A percentile compares a stretch with the other conserved stretches of the same genome.
These are phyloP conservation scores for Chlorencoelia australis DNA, from an alignment of 2,329 filamentous ascomycete genomes.

Conservation along the genomic window DNA sequence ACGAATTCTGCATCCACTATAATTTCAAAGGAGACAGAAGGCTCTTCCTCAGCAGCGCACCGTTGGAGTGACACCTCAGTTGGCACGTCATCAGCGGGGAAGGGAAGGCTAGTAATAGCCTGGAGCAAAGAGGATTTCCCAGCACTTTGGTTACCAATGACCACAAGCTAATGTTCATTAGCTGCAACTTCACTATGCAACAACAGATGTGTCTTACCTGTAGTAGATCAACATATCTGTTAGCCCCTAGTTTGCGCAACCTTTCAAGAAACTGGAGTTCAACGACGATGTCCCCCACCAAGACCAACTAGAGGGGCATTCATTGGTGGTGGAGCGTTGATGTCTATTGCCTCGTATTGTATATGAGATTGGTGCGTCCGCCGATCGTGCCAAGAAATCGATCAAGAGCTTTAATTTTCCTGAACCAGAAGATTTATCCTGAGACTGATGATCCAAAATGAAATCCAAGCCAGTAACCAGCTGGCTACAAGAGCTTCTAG, in stretches of 20 bases:
- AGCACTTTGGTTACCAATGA: constrained; percentile 32
- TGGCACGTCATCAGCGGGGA: constrained; percentile 27
- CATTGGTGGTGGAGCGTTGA: too few species aligned
- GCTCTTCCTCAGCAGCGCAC: constrained; percentile 3
- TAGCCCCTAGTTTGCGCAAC: constrained; percentile 12
- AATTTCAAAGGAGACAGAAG: background rate
- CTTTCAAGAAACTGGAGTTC: constrained; percentile 14
- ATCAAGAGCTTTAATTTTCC: too few species aligned
- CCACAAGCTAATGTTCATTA: constrained; percentile 22
- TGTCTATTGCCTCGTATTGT: too few species aligned
- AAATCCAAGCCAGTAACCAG: too few species aligned
- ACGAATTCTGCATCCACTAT: too few species aligned
- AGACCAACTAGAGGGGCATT: too few species aligned
- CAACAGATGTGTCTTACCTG: constrained; percentile 7
- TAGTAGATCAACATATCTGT: constrained; percentile 11
- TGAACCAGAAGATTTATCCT: too few species aligned
- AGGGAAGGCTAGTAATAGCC: constrained; percentile 29
- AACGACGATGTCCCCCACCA: too few species aligned
- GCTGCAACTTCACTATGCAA: background rate
- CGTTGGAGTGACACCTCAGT: constrained; percentile 2
- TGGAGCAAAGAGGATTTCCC: constrained; percentile 29
- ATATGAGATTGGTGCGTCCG: too few species aligned
- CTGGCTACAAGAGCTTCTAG: too few species aligned
- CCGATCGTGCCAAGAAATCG: too few species aligned
- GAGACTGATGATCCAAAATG: too few species aligned